These are phyloP conservation scores for Aspergillus sp. DNA, from an alignment of 2,329 filamentous ascomycete genomes.

Conservation along the genomic window DNA sequence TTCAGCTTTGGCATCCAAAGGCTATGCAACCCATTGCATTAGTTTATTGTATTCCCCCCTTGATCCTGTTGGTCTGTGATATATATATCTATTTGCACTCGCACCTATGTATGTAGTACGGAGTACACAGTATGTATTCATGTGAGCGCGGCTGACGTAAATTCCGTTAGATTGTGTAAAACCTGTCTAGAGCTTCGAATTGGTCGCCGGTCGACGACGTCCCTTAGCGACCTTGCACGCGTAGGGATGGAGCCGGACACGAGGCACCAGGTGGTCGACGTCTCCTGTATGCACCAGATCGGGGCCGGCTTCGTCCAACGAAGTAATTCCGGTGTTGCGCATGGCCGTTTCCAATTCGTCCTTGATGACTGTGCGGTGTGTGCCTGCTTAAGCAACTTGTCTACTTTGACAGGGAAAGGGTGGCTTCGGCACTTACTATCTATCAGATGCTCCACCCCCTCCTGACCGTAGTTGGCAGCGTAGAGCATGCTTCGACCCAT, in stretches of 20 bases:
- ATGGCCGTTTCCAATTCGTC: constrained; percentile 52
- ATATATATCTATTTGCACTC: too few species aligned
- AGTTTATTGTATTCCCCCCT: neutral
- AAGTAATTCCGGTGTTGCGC: constrained; percentile 48
- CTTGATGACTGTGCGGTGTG: constrained; percentile 37
- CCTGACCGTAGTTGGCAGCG: constrained; percentile 55
- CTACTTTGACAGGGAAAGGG: neutral
- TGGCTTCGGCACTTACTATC: constrained; percentile 48
- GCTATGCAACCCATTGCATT: neutral
- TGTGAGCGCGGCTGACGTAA: neutral
- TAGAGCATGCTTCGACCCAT: constrained; percentile 56
- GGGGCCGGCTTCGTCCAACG: constrained; percentile 43
- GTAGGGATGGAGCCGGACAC: constrained; percentile 42
- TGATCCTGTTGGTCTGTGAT: neutral
- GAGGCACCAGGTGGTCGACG: constrained; percentile 51
- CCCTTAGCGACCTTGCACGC: constrained; percentile 36
- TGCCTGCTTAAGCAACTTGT: neutral
- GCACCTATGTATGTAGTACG: too few species aligned
- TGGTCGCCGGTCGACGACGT: constrained; percentile 14
- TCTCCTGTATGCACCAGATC: constrained; percentile 49
- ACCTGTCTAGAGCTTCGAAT: constrained; percentile 28
- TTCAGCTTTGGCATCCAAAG: neutral
- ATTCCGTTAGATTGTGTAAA: neutral
- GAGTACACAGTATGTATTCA: too few species aligned
- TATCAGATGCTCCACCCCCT: constrained; percentile 55